phyloP scores from a whole-genome alignment of 2,329 filamentous ascomycete genomes.

The Arthrobotrys entomopaga region DNA sequence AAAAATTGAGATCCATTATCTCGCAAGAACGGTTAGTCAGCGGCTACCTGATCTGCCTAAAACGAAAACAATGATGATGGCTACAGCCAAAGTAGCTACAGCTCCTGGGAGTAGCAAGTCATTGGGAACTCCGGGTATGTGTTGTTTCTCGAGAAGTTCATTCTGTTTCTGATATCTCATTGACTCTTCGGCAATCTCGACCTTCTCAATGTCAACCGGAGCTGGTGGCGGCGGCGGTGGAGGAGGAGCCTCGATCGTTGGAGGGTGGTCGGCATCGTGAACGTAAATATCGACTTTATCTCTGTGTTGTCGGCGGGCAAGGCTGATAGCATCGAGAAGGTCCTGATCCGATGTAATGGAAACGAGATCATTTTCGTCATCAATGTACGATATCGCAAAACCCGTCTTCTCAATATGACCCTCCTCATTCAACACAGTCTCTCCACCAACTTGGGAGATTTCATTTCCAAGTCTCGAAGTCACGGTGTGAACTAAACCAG shows the following conservation, averaged over 20 bases:
- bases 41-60: conserved; percentile 70
- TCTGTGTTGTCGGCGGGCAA: conserved; percentile 78
- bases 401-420: conserved; percentile 80
- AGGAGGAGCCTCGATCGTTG: conserved; percentile 72
- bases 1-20: conserved; percentile 19
- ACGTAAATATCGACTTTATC: conserved; percentile 99
- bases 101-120: conserved; percentile 84
- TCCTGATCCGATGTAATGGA: conserved; percentile 97
- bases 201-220: conserved; percentile 65
- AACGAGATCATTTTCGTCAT: conserved; percentile 95
- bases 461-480: conserved; percentile 85
- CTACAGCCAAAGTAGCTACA: conserved; percentile 92
- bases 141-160: conserved; percentile 69
- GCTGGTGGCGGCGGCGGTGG: conserved; percentile 68
- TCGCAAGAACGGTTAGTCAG: conserved; percentile 54
- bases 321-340: conserved; percentile 84
- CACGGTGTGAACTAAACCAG: conserved; percentile 79
- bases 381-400: conserved; percentile 93
- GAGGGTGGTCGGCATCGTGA: conserved; percentile 90
- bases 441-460: conserved; percentile 82
- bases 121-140: conserved; percentile 92
- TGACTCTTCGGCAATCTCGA: conserved; percentile 60
- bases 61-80: conserved; percentile 92
- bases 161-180: conserved; percentile 58
- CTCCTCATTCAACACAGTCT: conserved; percentile 76